Evolutionary conservation across 169 alveolate genomes (phyloP).

Genomic region (Eimeria brunetti): DNA sequence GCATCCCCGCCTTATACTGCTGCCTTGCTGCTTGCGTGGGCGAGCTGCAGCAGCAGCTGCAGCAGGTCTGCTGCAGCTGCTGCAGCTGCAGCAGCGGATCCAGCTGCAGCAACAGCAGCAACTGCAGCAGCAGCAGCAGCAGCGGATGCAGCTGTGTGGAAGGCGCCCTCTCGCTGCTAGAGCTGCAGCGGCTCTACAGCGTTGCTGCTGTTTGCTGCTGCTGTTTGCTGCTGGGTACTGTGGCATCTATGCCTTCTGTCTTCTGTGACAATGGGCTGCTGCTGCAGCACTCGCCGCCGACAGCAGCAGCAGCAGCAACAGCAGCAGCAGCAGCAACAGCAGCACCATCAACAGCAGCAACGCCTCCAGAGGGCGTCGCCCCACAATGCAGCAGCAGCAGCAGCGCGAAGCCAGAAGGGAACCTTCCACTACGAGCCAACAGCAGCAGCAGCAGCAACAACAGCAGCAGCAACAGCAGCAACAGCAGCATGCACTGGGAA

Average conservation of each 20-base stretch:
- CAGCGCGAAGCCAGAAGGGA: neutral
- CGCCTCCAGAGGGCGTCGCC: neutral
- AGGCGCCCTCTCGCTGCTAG: slow-evolving; percentile 25
- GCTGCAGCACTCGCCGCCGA: slow-evolving; percentile 25
- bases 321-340: neutral
- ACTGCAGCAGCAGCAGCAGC: slow-evolving; percentile 20
- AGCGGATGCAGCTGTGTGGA: slow-evolving; percentile 27
- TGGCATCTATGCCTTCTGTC: slow-evolving; percentile 28
- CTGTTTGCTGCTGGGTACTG: slow-evolving; percentile 8
- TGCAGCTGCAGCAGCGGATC: slow-evolving; percentile 40
- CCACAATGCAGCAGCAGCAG: slow-evolving; percentile 10
- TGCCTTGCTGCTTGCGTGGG: slow-evolving; percentile 19
- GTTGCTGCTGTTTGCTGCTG: slow-evolving; percentile 32
- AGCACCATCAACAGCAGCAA: neutral
- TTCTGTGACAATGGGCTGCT: neutral
- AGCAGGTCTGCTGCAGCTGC: slow-evolving; percentile 48
- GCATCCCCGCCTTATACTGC: slow-evolving; percentile 29
- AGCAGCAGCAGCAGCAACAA: slow-evolving; percentile 39
- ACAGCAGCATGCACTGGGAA: slow-evolving; percentile 36
- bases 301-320: slow-evolving; percentile 57
- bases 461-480: slow-evolving; percentile 39
- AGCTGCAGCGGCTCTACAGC: slow-evolving; percentile 68
- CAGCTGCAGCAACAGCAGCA: slow-evolving; percentile 40
- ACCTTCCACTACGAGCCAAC: neutral
- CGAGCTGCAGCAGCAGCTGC: slow-evolving; percentile 58